Evolutionary conservation across 441 rosid genomes (phyloP).

Genomic region (Dalechampia spathulata): DNA sequence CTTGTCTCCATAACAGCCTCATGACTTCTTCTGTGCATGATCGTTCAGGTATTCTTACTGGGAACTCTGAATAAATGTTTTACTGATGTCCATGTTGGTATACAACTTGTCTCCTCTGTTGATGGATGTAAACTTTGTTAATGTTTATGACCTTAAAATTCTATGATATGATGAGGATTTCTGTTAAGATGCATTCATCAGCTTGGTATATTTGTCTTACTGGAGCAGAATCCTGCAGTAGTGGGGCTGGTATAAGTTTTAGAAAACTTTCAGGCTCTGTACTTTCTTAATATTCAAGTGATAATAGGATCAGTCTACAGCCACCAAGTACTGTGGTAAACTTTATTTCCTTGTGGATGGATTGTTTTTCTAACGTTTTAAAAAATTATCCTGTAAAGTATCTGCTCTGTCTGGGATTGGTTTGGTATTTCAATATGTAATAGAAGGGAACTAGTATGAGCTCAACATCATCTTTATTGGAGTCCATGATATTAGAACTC

Average conservation of each 20-base stretch:
- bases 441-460: not conserved
- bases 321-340: not conserved
- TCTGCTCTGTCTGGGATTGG: not conserved
- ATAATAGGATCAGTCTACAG: not conserved
- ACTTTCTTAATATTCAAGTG: not conserved
- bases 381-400: not conserved
- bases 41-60: constrained; percentile 38
- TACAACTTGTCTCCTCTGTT: not conserved
- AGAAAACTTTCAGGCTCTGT: not conserved
- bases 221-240: not conserved
- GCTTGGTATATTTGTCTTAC: not conserved
- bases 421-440: not conserved
- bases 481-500: too few relatives aligned
- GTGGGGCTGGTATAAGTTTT: not conserved
- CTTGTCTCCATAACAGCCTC: constrained; percentile 16
- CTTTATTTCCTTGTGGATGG: not conserved
- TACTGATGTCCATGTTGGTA: not conserved
- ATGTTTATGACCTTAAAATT: not conserved
- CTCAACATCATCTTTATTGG: too few relatives aligned
- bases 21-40: constrained; percentile 53
- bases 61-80: constrained; percentile 11
- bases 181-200: too few relatives aligned
- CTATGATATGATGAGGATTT: not conserved
- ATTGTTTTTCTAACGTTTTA: not conserved
- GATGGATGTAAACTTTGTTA: not conserved